Conservation (phyloP, 2,329 filamentous ascomycete species). For the Monosporascus sp. region DNA sequence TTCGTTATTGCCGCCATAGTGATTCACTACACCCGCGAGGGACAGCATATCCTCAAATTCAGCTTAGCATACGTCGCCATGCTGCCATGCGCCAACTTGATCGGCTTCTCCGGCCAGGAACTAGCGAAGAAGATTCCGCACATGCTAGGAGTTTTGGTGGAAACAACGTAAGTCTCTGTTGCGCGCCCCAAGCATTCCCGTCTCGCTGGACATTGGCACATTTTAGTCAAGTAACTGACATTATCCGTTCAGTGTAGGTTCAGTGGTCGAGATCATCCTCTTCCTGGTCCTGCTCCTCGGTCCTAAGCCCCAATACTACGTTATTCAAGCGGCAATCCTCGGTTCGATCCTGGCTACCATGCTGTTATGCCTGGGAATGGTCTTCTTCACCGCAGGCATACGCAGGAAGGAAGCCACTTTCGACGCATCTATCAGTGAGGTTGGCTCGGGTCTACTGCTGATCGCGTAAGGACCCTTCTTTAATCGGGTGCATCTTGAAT, state of each 20-base stretch:
- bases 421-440: slow-evolving; percentile 71
- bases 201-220: slow-evolving; percentile 3
- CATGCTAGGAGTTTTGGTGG: slow-evolving; percentile 59
- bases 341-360: slow-evolving; percentile 81
- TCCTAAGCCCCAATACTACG: slow-evolving; percentile 48
- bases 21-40: slow-evolving; percentile 39
- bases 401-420: slow-evolving; percentile 65
- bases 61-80: slow-evolving; percentile 70
- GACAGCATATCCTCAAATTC: slow-evolving; percentile 60
- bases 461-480: slow-evolving; percentile 58
- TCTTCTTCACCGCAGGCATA: slow-evolving; percentile 74
- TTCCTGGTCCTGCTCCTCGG: slow-evolving; percentile 67
- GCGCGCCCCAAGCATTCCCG: slow-evolving; percentile 22
- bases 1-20: slow-evolving; percentile 67
- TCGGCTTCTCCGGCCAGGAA: slow-evolving; percentile 71
- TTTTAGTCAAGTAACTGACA: not conserved
- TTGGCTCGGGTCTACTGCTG: slow-evolving; percentile 70
- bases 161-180: slow-evolving; percentile 43
- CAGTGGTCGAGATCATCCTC: slow-evolving; percentile 75
- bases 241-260: slow-evolving; percentile 48
- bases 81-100: slow-evolving; percentile 69
- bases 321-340: slow-evolving; percentile 78
- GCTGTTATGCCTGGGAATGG: slow-evolving; percentile 72
- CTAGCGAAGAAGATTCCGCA: slow-evolving; percentile 71
- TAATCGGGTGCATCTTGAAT: no score